Conservation (phyloP, 2,329 filamentous ascomycete species). For the Calonectria pauciramosa region DNA sequence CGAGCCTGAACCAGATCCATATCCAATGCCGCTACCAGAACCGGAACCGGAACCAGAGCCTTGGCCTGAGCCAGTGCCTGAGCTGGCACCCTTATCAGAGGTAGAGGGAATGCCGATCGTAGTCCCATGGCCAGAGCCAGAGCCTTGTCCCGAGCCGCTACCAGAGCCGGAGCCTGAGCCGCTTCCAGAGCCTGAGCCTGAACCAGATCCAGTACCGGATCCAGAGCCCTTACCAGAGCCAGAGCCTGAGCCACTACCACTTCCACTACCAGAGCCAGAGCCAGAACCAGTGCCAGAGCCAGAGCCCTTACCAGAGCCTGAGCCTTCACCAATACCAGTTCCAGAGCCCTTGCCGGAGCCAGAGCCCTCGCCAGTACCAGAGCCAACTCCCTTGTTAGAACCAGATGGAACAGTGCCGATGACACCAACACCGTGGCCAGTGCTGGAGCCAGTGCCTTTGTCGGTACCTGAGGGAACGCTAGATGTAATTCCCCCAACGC, state of each 20-base stretch:
- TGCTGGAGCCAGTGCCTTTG: not conserved
- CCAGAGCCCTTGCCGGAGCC: not conserved
- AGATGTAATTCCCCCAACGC: not conserved
- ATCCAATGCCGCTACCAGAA: constrained; percentile 22
- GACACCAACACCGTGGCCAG: not conserved
- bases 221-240: not conserved
- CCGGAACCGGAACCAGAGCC: not conserved
- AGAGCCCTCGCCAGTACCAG: not conserved
- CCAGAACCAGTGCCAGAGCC: not conserved
- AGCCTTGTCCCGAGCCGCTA: not conserved
- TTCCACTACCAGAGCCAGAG: not conserved
- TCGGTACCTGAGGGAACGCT: not conserved
- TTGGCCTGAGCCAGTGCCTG: not conserved
- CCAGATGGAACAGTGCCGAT: not conserved
- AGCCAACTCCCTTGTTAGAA: not conserved
- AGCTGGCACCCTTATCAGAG: not conserved
- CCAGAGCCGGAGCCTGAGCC: not conserved
- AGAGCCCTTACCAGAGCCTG: not conserved
- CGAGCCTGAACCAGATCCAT: too few relatives aligned
- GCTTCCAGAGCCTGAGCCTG: not conserved
- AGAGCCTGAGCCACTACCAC: not conserved
- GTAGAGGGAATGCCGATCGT: too few relatives aligned
- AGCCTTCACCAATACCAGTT: not conserved
- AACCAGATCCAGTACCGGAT: not conserved
- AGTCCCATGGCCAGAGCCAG: not conserved